These are phyloP conservation scores for Keqinozyma sinolaborantium DNA, from an alignment of 1,139 yeast genomes.

Conservation along the genomic window DNA sequence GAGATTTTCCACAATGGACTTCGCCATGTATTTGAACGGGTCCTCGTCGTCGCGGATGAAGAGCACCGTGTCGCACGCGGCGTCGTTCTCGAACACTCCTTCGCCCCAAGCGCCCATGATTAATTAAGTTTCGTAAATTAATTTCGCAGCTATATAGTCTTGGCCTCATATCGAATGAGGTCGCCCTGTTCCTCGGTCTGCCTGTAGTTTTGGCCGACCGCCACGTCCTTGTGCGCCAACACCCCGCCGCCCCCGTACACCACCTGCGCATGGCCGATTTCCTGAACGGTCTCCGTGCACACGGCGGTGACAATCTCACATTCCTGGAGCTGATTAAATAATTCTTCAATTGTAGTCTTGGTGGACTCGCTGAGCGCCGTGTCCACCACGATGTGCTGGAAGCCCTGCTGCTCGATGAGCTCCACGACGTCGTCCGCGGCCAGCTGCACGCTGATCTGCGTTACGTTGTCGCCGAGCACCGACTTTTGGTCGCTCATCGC, in stretches of 20 bases:
- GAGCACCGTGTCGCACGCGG: neutral
- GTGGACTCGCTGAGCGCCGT: neutral
- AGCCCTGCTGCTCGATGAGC: neutral
- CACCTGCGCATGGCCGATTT: neutral
- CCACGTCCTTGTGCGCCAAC: neutral
- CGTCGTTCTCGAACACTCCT: neutral
- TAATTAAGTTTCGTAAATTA: too few species aligned
- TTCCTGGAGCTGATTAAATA: neutral
- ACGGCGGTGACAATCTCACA: neutral
- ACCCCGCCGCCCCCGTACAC: neutral
- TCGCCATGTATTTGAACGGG: neutral
- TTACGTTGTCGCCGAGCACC: too few species aligned
- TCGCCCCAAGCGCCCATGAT: neutral
- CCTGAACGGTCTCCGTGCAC: neutral
- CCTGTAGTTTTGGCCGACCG: neutral
- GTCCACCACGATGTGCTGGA: neutral
- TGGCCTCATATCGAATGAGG: too few species aligned
- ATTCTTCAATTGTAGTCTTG: neutral
- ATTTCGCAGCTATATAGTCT: too few species aligned
- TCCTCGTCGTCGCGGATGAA: neutral
- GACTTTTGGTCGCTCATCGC: too few species aligned
- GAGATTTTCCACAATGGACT: neutral
- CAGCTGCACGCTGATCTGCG: neutral
- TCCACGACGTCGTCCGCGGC: neutral
- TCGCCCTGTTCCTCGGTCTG: neutral